Evolutionary conservation across 2,329 filamentous ascomycete species (phyloP).

Genomic region (Hortaea sp.): DNA sequence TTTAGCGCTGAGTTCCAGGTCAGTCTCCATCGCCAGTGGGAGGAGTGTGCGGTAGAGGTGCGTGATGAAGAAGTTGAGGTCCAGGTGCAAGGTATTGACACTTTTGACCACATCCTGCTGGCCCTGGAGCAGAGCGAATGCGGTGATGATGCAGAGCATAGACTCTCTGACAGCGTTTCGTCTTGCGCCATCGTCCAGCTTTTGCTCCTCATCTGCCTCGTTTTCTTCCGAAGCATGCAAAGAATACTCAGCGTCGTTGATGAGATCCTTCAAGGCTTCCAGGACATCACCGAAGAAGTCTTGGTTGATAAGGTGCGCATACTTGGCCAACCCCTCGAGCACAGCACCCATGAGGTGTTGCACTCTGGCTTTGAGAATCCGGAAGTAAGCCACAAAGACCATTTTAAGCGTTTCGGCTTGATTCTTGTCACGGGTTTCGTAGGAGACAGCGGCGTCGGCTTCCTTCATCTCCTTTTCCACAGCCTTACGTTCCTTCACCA

Average conservation of each 20-base stretch:
- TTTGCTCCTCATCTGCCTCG: constrained; percentile 34
- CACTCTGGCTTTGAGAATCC: constrained; percentile 74
- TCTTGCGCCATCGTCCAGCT: constrained; percentile 30
- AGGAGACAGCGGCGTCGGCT: constrained; percentile 79
- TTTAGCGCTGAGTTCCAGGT: constrained; percentile 69
- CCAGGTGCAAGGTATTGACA: constrained; percentile 70
- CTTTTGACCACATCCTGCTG: constrained; percentile 77
- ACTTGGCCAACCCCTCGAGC: constrained; percentile 85
- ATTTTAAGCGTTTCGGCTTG: constrained; percentile 93
- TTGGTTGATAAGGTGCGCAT: constrained; percentile 94
- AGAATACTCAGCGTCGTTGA: constrained; percentile 55
- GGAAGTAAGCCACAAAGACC: constrained; percentile 91
- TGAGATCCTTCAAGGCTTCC: constrained; percentile 87
- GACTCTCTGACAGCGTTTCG: constrained; percentile 77
- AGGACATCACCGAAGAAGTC: constrained; percentile 96
- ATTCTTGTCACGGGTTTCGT: constrained; percentile 87
- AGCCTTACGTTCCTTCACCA: constrained; percentile 72
- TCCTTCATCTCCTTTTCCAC: constrained; percentile 89
- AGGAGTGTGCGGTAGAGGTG: constrained; percentile 84
- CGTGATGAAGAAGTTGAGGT: constrained; percentile 89
- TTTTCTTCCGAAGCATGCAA: constrained; percentile 25
- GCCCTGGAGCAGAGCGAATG: constrained; percentile 88
- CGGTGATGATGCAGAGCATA: constrained; percentile 89
- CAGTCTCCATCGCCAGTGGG: constrained; percentile 66
- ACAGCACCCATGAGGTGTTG: constrained; percentile 93